phyloP scores from a whole-genome alignment of 164 flowering plant species.

The Vitis labrusca region DNA sequence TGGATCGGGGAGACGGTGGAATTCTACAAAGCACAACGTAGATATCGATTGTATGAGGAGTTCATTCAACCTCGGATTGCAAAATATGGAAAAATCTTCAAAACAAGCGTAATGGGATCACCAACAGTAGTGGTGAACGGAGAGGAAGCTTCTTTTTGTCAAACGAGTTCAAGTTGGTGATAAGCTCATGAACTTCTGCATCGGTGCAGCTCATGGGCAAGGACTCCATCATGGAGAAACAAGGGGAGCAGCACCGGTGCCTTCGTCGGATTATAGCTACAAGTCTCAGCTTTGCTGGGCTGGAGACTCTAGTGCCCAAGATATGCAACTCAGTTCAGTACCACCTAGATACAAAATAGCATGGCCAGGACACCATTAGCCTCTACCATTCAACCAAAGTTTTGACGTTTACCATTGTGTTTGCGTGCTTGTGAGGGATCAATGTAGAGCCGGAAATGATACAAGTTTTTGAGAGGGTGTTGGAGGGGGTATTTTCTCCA shows the following conservation, averaged over 20 bases:
- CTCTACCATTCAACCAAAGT: conserved; percentile 46
- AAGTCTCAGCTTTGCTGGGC: conserved; percentile 34
- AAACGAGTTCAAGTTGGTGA: conserved; percentile 76
- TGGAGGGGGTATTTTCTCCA: conserved; percentile 66
- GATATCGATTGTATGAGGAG: conserved; percentile 51
- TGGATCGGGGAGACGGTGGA: conserved; percentile 74
- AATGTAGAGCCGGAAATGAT: conserved; percentile 43
- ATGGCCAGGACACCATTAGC: conserved; percentile 27
- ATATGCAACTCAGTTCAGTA: conserved; percentile 34
- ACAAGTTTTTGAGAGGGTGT: conserved; percentile 50
- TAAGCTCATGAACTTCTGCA: conserved; percentile 76
- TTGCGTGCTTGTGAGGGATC: conserved; percentile 66
- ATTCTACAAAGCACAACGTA: conserved; percentile 62
- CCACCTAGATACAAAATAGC: conserved; percentile 48
- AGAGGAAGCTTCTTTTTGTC: conserved; percentile 63
- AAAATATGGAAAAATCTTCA: conserved; percentile 58
- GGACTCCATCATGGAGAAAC: conserved; percentile 69
- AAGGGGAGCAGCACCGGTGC: conserved; percentile 31
- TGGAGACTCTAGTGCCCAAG: conserved; percentile 51
- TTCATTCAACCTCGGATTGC: conserved; percentile 54
- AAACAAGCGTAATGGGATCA: conserved; percentile 70
- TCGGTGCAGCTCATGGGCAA: conserved; percentile 74
- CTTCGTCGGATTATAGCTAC: conserved; percentile 49
- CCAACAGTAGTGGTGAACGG: conserved; percentile 72
- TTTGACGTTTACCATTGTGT: conserved; percentile 48